phyloP scores from a whole-genome alignment of 2,329 filamentous ascomycete species.

The Thelonectria discophora region DNA sequence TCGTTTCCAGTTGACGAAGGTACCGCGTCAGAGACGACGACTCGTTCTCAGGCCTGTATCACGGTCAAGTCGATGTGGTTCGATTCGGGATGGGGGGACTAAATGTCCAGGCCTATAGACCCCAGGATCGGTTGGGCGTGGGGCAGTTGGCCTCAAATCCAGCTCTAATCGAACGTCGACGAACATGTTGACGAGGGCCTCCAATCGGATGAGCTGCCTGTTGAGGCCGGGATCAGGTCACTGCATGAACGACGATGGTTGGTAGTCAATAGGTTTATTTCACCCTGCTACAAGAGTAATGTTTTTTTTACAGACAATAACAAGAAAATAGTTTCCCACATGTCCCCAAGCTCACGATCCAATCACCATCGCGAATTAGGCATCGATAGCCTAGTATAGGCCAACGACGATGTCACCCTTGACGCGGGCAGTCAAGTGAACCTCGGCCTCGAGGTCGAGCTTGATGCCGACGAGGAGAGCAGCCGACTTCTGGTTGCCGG shows the following conservation, averaged over 20 bases:
- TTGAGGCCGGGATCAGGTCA: not conserved
- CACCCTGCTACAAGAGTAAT: constrained; percentile 29
- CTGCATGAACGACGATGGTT: constrained; percentile 1
- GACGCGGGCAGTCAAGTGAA: constrained; percentile 67
- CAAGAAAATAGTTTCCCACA: constrained; percentile 28
- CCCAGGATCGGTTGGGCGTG: not conserved
- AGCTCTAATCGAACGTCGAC: constrained; percentile 7
- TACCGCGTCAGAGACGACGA: not conserved
- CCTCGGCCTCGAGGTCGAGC: constrained; percentile 69
- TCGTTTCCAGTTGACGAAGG: not conserved
- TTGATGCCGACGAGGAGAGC: constrained; percentile 70
- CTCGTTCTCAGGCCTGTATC: not conserved
- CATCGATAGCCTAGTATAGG: constrained; percentile 36
- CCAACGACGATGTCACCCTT: constrained; percentile 67
- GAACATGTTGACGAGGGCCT: constrained; percentile 8
- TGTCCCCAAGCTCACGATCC: constrained; percentile 23
- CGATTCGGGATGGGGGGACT: constrained; percentile 1
- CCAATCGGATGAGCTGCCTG: constrained; percentile 4
- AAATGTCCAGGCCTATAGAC: constrained; percentile 1
- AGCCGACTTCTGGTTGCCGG: constrained; percentile 66
- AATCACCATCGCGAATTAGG: constrained; percentile 17
- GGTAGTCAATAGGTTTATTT: constrained; percentile 32
- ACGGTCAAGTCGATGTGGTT: not conserved
- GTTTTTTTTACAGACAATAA: constrained; percentile 25
- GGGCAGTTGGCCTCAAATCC: constrained; percentile 2